Conservation (phyloP, 2,329 filamentous ascomycete genomes). For the Claviceps monticola region DNA sequence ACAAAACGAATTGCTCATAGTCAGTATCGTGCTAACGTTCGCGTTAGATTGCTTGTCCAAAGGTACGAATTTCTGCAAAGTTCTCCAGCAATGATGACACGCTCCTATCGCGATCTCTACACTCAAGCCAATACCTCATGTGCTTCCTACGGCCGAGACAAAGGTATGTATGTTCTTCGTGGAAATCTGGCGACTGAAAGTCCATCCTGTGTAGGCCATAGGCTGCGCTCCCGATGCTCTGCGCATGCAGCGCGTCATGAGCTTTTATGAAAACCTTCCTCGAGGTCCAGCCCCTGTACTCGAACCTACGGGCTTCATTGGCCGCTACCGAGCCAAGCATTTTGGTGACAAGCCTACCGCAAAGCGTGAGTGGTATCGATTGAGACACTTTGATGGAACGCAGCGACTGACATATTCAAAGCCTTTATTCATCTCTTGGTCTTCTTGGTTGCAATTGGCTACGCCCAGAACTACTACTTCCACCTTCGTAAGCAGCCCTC, state of each 20-base stretch:
- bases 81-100: not conserved
- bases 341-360: slow-evolving; percentile 87
- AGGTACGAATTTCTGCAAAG: slow-evolving; percentile 35
- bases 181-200: slow-evolving; percentile 19
- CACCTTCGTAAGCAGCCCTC: slow-evolving; percentile 68
- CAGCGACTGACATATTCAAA: slow-evolving; percentile 24
- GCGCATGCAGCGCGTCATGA: slow-evolving; percentile 95
- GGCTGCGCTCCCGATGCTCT: slow-evolving; percentile 89
- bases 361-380: slow-evolving; percentile 70
- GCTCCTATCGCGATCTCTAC: too few relatives aligned
- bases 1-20: slow-evolving; percentile 2
- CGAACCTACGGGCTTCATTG: slow-evolving; percentile 69
- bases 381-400: slow-evolving; percentile 12
- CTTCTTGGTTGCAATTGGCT: slow-evolving; percentile 67
- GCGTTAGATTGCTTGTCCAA: slow-evolving; percentile 62
- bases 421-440: slow-evolving; percentile 80
- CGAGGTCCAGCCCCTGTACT: slow-evolving; percentile 76
- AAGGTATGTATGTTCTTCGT: not conserved
- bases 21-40: slow-evolving; percentile 11
- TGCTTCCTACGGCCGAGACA: not conserved
- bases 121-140: not conserved
- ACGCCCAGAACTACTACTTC: slow-evolving; percentile 99
- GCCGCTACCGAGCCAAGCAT: slow-evolving; percentile 81
- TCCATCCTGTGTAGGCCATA: slow-evolving; percentile 52
- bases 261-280: slow-evolving; percentile 97